Base-by-base conservation (phyloP, 148 eudicot genomes). In the Suaeda aralocaspica region DNA sequence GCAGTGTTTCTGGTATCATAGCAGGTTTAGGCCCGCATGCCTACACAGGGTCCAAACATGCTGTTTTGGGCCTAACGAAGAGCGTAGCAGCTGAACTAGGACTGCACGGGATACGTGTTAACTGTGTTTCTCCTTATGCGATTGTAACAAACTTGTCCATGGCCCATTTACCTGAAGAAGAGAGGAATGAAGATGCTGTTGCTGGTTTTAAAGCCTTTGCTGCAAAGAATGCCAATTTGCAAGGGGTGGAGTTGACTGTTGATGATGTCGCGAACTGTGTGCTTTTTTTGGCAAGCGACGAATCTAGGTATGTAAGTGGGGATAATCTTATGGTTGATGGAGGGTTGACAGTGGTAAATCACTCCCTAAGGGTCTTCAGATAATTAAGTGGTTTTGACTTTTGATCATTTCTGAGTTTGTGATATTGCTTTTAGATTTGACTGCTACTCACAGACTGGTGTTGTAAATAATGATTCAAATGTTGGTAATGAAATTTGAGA, bases 21-120 rank as follows among this genome's bases (percentile, higher is more conserved):
- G 99, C 87, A 1, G 99, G 97, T 4, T 0, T 80, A 24, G 99
- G 96, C 11, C 92, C 99, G 8, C 99, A 94, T 15, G 87, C 92
- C 0, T 94, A 94, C 75, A 84, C 91, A 9, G 88, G 91, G 2
- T 91, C 97, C 2, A 94, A 94, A 79, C 93, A 91, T 24, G 99
- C 99, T 0, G 83, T 94, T n/a, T 30, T 84, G 70, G 99, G 99
- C 39, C 86, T 94, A 21, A 94, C 97, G 8, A 87, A 80, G 82
- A 94, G 64, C 25, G 97, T 91, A 39, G 97, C 99, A 29, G 97
- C 97, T 2, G 99, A 94, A 82, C 73, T 94, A 28, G 99, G 99
- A 15, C 76, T 77, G 41, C 83, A 94, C 49, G 91, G 92, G 57
- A 84, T 94, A 44, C 79, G 99, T 3, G 99, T 94, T 8, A 94